Evolutionary conservation across 169 alveolate species (phyloP).

Genomic region (Sarcocystis neurona): DNA sequence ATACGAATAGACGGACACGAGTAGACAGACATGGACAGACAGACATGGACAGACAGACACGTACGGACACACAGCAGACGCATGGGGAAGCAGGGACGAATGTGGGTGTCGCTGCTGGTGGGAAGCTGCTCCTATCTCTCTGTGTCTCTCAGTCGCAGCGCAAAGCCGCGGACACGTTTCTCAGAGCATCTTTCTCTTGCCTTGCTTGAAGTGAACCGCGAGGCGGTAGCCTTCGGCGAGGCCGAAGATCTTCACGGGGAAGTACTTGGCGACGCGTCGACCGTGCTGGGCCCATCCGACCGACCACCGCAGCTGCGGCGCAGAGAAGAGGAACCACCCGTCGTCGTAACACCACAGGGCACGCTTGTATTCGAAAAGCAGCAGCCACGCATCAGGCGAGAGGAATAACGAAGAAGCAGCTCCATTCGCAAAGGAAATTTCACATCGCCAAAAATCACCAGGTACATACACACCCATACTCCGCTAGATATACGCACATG

Average conservation of each 20-base stretch:
- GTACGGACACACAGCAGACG: not conserved
- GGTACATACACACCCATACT: too few relatives aligned
- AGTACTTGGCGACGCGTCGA: constrained; percentile 76
- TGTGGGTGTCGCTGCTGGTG: not conserved
- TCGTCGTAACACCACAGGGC: too few relatives aligned
- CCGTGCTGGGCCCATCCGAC: constrained; percentile 79
- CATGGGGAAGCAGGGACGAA: not conserved
- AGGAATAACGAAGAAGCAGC: not conserved
- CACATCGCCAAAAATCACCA: not conserved
- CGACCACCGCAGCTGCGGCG: constrained; percentile 75
- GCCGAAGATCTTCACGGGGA: constrained; percentile 76
- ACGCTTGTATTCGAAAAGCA: too few relatives aligned
- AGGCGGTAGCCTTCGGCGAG: constrained; percentile 74
- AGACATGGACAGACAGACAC: not conserved
- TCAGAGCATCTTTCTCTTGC: too few relatives aligned
- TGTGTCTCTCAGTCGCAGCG: too few relatives aligned
- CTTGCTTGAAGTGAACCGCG: constrained; percentile 73
- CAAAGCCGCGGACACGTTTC: too few relatives aligned
- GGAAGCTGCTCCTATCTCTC: not conserved
- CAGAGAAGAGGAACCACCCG: not conserved
- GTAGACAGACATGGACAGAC: too few relatives aligned
- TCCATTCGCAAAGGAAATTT: not conserved
- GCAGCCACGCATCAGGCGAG: too few relatives aligned
- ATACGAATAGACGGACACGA: not conserved
- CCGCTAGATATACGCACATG: too few relatives aligned